Evolutionary conservation across 2,329 filamentous ascomycete species (phyloP).

Genomic region (Periconia macrospinosa): DNA sequence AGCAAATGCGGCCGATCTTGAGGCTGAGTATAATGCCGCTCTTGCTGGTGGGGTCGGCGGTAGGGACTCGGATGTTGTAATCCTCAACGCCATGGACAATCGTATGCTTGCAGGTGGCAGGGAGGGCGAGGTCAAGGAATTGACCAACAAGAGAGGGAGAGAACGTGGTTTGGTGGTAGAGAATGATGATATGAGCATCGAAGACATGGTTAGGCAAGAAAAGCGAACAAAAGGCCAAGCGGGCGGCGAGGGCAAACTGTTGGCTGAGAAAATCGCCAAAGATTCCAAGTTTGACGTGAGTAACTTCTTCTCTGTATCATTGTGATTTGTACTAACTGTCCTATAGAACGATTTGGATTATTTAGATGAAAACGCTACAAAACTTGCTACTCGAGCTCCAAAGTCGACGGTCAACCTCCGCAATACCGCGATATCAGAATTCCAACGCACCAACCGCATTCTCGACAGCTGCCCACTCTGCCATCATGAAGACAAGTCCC

Average conservation of each 20-base stretch:
- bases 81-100: slow-evolving; percentile 86
- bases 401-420: slow-evolving; percentile 87
- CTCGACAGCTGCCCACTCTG: slow-evolving; percentile 89
- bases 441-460: slow-evolving; percentile 84
- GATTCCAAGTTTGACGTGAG: slow-evolving; percentile 79
- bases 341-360: slow-evolving; percentile 82
- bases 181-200: slow-evolving; percentile 93
- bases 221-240: slow-evolving; percentile 76
- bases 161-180: slow-evolving; percentile 85
- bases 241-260: slow-evolving; percentile 77
- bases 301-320: slow-evolving; percentile 1
- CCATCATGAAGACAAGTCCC: slow-evolving; percentile 80
- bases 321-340: slow-evolving; percentile 16
- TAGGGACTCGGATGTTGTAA: slow-evolving; percentile 69
- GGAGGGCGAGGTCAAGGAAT: slow-evolving; percentile 73
- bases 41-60: slow-evolving; percentile 61
- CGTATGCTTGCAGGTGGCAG: slow-evolving; percentile 80
- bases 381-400: slow-evolving; percentile 83
- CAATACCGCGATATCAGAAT: slow-evolving; percentile 83
- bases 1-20: slow-evolving; percentile 73
- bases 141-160: slow-evolving; percentile 78
- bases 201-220: slow-evolving; percentile 97
- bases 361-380: slow-evolving; percentile 93
- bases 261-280: slow-evolving; percentile 92
- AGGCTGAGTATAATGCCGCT: slow-evolving; percentile 81